These are phyloP conservation scores for Serendipita sp. DNA, from an alignment of 768 basidiomycete genomes.

Conservation along the genomic window DNA sequence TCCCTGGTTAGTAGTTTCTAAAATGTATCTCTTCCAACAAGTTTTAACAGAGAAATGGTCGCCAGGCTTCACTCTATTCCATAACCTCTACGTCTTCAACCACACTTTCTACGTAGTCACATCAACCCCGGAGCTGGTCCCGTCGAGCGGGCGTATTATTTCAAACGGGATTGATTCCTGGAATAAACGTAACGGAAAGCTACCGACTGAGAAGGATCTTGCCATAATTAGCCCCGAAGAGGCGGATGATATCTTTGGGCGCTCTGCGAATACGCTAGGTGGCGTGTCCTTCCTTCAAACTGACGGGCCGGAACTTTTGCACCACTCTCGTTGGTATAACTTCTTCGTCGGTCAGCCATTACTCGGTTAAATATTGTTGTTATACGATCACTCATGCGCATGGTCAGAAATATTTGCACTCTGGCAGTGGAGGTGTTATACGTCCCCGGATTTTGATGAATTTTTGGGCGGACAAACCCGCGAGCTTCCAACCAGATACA, in stretches of 20 bases:
- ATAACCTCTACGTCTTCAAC: conserved; percentile 64
- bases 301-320: background rate
- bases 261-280: background rate
- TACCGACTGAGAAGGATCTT: conserved; percentile 66
- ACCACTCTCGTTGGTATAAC: background rate
- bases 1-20: no score
- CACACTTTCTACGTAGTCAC: conserved; percentile 72
- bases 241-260: conserved; percentile 52
- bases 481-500: conserved; percentile 34
- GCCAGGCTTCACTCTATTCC: conserved; percentile 80
- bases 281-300: background rate
- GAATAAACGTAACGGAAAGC: conserved; percentile 27
- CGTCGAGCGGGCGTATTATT: conserved; percentile 48
- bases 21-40: no score
- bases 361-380: background rate
- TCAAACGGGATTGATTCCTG: conserved; percentile 48
- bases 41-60: no score
- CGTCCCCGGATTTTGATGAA: background rate
- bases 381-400: background rate
- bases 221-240: conserved; percentile 53
- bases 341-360: background rate
- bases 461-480: background rate
- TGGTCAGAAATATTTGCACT: background rate
- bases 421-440: background rate
- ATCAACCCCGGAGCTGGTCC: conserved; percentile 47